Evolutionary conservation across 768 basidiomycete species (phyloP).

Genomic region (Lentinula sp.): DNA sequence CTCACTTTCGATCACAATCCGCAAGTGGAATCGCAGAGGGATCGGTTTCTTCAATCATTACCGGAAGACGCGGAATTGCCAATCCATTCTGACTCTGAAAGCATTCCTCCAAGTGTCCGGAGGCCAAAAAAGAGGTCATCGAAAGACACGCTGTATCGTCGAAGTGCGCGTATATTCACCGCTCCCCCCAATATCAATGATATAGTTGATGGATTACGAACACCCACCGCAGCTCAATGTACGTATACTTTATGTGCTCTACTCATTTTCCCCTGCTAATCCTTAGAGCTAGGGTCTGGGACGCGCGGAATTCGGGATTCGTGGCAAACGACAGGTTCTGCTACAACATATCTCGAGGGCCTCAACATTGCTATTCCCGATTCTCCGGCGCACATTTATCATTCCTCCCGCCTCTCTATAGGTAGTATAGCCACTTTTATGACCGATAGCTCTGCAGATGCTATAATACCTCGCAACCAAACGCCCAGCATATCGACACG

Average conservation of each 20-base stretch:
- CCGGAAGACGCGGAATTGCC: conserved; percentile 13
- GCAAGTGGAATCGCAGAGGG: conserved; percentile 5
- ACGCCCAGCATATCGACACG: background rate
- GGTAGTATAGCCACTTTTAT: conserved; percentile 52
- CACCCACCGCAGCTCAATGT: background rate
- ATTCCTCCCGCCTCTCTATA: conserved; percentile 31
- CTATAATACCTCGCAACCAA: conserved; percentile 38
- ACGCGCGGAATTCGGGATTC: conserved; percentile 31
- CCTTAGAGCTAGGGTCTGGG: conserved; percentile 5
- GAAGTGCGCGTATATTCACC: conserved; percentile 8
- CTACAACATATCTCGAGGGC: conserved; percentile 32
- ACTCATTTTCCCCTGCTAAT: background rate
- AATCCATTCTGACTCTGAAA: conserved; percentile 10
- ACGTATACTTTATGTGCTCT: background rate
- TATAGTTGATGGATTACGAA: background rate
- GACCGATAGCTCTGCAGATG: conserved; percentile 54
- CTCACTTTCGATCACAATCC: conserved; percentile 40
- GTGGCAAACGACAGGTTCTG: conserved; percentile 38
- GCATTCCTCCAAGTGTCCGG: background rate
- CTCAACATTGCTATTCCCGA: conserved; percentile 29
- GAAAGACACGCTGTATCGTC: conserved; percentile 3
- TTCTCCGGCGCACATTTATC: conserved; percentile 24
- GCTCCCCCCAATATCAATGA: background rate
- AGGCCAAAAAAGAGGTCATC: conserved; percentile 7
- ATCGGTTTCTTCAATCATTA: conserved; percentile 9